Evolutionary conservation across 2,329 filamentous ascomycete species (phyloP).

Genomic region (Cladophialophora chaetospira): DNA sequence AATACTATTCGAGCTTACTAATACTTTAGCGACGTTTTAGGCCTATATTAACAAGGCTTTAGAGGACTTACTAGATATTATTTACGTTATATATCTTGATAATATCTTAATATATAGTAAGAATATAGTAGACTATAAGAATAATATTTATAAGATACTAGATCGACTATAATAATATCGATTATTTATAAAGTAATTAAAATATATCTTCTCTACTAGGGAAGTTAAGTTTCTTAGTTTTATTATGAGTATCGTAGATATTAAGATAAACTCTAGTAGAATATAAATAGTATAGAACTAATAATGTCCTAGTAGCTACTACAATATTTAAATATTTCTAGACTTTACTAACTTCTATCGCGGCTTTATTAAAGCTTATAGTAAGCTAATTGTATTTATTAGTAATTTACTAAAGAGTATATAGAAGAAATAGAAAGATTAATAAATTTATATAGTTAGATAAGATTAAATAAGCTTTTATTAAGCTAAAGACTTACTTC

Average conservation of each 20-base stretch:
- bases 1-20: neutral
- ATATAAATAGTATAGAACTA: neutral
- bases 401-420: neutral
- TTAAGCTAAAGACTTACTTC: neutral
- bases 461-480: neutral
- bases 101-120: constrained; percentile 1
- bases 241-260: neutral
- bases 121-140: neutral
- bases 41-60: neutral
- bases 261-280: neutral
- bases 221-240: neutral
- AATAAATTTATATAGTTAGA: neutral
- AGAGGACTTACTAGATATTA: neutral
- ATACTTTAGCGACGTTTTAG: neutral
- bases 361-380: neutral
- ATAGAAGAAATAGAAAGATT: too few relatives aligned
- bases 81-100: neutral
- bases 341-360: neutral
- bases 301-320: neutral
- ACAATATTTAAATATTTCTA: neutral
- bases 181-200: neutral
- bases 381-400: neutral
- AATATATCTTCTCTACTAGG: neutral
- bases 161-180: neutral
- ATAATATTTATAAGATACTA: neutral